These are phyloP conservation scores for Hortiboletus flavorubellus DNA, from an alignment of 768 basidiomycete species.

Conservation along the genomic window DNA sequence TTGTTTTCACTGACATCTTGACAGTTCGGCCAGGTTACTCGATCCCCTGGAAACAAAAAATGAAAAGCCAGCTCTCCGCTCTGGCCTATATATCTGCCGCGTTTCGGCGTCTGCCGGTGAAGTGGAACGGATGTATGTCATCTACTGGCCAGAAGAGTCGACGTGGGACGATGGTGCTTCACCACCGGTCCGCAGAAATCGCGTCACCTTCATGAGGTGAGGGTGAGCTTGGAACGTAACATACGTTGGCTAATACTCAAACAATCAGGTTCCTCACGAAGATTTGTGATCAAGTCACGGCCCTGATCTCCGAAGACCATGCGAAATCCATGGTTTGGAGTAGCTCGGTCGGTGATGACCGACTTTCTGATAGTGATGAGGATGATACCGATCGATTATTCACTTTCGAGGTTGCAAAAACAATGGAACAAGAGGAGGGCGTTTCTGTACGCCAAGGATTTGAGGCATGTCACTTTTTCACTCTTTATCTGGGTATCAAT, in stretches of 20 bases:
- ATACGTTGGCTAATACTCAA: background rate
- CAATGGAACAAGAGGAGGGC: slow-evolving; percentile 55
- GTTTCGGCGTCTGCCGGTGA: background rate
- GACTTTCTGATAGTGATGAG: slow-evolving; percentile 26
- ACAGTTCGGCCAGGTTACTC: slow-evolving; percentile 14
- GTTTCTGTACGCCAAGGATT: slow-evolving; percentile 46
- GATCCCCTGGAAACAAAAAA: background rate
- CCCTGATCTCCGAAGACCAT: slow-evolving; percentile 47
- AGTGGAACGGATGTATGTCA: slow-evolving; percentile 37
- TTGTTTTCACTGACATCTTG: background rate
- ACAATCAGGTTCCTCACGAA: slow-evolving; percentile 52
- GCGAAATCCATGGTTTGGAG: slow-evolving; percentile 44
- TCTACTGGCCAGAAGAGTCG: slow-evolving; percentile 62
- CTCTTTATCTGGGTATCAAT: background rate
- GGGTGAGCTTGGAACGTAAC: background rate
- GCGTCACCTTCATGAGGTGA: slow-evolving; percentile 61
- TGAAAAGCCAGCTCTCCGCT: slow-evolving; percentile 34
- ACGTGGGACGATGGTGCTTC: slow-evolving; percentile 55
- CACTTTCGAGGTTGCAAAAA: slow-evolving; percentile 54
- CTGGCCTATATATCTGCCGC: slow-evolving; percentile 48
- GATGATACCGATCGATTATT: slow-evolving; percentile 51
- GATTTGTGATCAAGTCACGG: slow-evolving; percentile 51
- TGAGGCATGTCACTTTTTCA: slow-evolving; percentile 28
- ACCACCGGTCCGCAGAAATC: slow-evolving; percentile 46
- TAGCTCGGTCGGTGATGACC: slow-evolving; percentile 28